Conservation (phyloP, 805 yeast species). For the Lipomyces sp. region DNA sequence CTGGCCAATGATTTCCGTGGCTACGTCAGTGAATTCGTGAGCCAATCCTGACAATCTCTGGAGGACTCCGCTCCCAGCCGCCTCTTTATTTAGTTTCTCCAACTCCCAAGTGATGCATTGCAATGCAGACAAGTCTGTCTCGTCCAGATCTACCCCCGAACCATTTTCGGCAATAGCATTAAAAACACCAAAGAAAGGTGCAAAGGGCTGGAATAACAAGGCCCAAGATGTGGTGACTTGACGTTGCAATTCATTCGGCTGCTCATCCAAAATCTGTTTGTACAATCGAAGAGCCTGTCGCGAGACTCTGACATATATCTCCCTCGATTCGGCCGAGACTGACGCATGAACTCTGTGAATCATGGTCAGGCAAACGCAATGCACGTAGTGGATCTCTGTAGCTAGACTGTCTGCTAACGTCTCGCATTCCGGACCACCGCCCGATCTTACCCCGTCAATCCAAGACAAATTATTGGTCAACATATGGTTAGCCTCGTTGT, state of each 20-base stretch:
- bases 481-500: constrained; percentile 24
- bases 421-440: constrained; percentile 13
- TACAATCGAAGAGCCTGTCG: constrained; percentile 28
- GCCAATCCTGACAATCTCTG: constrained; percentile 25
- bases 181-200: constrained; percentile 35
- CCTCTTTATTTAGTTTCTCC: constrained; percentile 17
- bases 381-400: constrained; percentile 23
- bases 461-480: constrained; percentile 19
- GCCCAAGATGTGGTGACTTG: constrained; percentile 33
- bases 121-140: constrained; percentile 20
- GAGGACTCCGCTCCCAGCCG: constrained; percentile 27
- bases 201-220: constrained; percentile 34
- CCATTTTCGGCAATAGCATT: constrained; percentile 31
- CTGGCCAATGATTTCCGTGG: constrained; percentile 23
- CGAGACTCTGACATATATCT: constrained; percentile 25
- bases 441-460: constrained; percentile 17
- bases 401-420: constrained; percentile 15
- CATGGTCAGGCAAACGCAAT: constrained; percentile 31
- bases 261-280: constrained; percentile 22
- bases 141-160: constrained; percentile 18
- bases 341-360: constrained; percentile 30
- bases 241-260: constrained; percentile 18
- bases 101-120: constrained; percentile 21
- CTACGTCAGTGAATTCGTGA: constrained; percentile 30
- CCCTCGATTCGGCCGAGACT: constrained; percentile 22